These are phyloP conservation scores for Sphagnum magellanicum DNA, from an alignment of 228 moss, liverwort and hornwort species.

Conservation along the genomic window DNA sequence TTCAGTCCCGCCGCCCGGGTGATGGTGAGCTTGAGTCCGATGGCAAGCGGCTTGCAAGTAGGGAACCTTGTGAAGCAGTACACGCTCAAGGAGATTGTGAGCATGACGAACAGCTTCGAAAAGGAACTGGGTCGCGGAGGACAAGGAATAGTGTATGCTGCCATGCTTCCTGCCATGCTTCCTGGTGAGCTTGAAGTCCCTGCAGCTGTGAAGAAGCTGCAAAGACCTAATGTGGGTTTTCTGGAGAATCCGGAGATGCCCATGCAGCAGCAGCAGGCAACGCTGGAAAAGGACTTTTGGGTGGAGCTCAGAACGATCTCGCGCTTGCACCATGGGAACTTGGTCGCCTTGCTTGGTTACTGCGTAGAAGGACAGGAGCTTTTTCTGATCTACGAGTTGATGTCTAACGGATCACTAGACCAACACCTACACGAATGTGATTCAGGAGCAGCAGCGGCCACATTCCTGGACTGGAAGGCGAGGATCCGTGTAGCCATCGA, in stretches of 20 bases:
- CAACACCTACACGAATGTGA: background rate
- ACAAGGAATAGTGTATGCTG: constrained; percentile 43
- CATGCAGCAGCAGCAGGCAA: background rate
- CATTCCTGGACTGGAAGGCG: constrained; percentile 29
- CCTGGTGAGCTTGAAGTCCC: background rate
- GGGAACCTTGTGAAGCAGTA: constrained; percentile 22
- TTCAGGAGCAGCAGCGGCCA: background rate
- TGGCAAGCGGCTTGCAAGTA: too few species aligned
- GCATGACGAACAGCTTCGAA: constrained; percentile 36
- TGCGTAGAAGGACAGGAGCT: background rate
- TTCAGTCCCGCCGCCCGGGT: too few species aligned
- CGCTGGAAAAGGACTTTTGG: background rate
- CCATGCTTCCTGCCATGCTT: constrained; percentile 23
- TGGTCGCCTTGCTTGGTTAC: constrained; percentile 1
- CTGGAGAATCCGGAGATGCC: background rate
- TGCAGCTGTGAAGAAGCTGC: constrained; percentile 40
- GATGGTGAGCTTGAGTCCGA: too few species aligned
- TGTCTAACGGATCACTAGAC: background rate
- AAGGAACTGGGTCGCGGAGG: constrained; percentile 48
- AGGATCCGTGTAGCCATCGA: constrained; percentile 45
- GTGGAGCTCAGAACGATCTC: constrained; percentile 2
- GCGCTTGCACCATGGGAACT: background rate
- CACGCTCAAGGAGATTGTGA: constrained; percentile 21
- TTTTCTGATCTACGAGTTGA: background rate
- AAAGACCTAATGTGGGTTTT: constrained; percentile 8